A percentile compares a stretch with the other conserved stretches of the same genome.
phyloP scores from a whole-genome alignment of 2,329 filamentous ascomycete genomes.

The Fusarium lateritium region DNA sequence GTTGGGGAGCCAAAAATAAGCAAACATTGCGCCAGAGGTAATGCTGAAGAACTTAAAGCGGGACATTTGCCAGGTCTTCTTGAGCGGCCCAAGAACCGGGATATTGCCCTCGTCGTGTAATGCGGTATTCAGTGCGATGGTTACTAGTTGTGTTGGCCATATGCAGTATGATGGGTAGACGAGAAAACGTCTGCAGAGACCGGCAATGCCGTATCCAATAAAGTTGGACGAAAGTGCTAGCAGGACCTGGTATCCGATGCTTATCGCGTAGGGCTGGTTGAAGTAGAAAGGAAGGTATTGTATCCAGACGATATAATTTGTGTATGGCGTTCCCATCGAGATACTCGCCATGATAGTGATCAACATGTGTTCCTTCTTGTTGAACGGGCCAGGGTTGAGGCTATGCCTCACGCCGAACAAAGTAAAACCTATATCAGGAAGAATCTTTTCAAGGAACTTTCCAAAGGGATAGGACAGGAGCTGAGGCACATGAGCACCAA shows the following conservation, averaged over 20 bases:
- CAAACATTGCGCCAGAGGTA: conserved; percentile 63
- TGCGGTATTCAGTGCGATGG: conserved; percentile 64
- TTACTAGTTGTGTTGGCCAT: conserved; percentile 68
- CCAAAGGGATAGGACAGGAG: conserved; percentile 70
- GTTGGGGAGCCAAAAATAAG: conserved; percentile 69
- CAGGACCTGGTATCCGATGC: conserved; percentile 65
- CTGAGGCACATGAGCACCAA: conserved; percentile 70
- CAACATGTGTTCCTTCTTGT: conserved; percentile 73
- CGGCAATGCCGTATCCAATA: conserved; percentile 70
- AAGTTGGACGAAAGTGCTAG: conserved; percentile 67
- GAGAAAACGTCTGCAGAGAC: conserved; percentile 64
- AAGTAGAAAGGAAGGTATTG: conserved; percentile 65
- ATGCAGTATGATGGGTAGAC: conserved; percentile 67
- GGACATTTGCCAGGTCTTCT: conserved; percentile 57
- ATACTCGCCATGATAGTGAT: conserved; percentile 75
- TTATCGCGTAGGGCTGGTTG: conserved; percentile 64
- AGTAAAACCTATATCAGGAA: conserved; percentile 66
- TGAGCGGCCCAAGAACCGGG: conserved; percentile 49
- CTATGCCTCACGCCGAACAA: conserved; percentile 63
- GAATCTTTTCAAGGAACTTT: conserved; percentile 62
- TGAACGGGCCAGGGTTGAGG: conserved; percentile 70
- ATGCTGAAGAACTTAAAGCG: conserved; percentile 64
- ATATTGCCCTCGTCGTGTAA: conserved; percentile 61
- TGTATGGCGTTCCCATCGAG: conserved; percentile 63
- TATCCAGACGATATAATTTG: conserved; percentile 65